Percentiles rank a stretch among this genome's conserved stretches.
phyloP scores from a whole-genome alignment of 2,329 filamentous ascomycete genomes.

The Fusarium armeniacum region DNA sequence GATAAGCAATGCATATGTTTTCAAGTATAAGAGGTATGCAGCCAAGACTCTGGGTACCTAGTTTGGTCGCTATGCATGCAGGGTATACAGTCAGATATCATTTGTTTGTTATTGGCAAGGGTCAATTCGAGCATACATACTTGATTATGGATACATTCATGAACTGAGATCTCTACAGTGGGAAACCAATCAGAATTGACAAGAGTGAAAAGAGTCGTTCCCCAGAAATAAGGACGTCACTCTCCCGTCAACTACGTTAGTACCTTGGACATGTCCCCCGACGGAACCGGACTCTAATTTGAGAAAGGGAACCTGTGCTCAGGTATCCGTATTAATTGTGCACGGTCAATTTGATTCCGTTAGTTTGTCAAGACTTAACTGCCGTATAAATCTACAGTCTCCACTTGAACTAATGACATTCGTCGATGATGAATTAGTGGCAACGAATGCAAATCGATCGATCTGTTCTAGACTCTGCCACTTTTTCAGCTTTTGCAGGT shows the following conservation, averaged over 20 bases:
- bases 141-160: not conserved
- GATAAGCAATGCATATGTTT: not conserved
- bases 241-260: not conserved
- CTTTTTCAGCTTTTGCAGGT: not conserved
- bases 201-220: not conserved
- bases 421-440: conserved; percentile 21
- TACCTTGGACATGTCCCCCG: not conserved
- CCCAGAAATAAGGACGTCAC: conserved; percentile 1
- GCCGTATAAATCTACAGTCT: not conserved
- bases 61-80: not conserved
- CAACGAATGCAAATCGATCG: conserved; percentile 15
- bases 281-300: not conserved
- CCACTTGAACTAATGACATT: conserved; percentile 14
- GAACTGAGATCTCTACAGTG: not conserved
- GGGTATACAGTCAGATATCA: not conserved
- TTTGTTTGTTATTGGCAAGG: not conserved
- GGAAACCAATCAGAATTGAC: not conserved
- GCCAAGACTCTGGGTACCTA: not conserved
- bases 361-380: not conserved
- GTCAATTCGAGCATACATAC: not conserved
- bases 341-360: not conserved
- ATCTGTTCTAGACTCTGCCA: conserved; percentile 26
- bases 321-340: not conserved
- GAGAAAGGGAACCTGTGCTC: not conserved
- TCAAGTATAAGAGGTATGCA: not conserved